Conservation (phyloP, 768 basidiomycete species). For the Calocera viscosa region DNA sequence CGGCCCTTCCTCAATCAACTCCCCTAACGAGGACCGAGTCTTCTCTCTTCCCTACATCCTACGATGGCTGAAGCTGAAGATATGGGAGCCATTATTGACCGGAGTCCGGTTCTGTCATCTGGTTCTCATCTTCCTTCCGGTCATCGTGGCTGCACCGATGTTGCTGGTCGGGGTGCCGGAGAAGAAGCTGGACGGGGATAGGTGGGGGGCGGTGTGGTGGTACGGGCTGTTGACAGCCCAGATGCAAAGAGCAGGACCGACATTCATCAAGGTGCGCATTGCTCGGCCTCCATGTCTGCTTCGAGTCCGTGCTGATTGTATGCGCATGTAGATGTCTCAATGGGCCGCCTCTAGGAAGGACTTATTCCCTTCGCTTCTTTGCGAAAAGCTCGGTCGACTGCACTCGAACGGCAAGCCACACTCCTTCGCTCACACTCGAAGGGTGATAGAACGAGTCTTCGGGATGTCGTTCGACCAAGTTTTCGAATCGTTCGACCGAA, state of each 20-base stretch:
- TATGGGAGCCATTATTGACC: conserved; percentile 81
- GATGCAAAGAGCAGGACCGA: conserved; percentile 93
- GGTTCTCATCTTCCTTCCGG: conserved; percentile 72
- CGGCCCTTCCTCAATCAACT: conserved; percentile 31
- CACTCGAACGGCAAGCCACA: conserved; percentile 85
- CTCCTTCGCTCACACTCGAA: conserved; percentile 61
- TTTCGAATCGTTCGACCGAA: conserved; percentile 77
- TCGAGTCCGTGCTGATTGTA: background rate
- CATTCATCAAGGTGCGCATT: conserved; percentile 75
- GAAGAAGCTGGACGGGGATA: conserved; percentile 50
- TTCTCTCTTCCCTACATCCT: conserved; percentile 36
- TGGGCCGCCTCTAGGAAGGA: conserved; percentile 96
- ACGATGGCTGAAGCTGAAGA: conserved; percentile 39
- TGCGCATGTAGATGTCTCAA: conserved; percentile 62
- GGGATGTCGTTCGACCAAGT: conserved; percentile 71
- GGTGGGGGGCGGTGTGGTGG: conserved; percentile 97
- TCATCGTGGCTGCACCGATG: conserved; percentile 74
- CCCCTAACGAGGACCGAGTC: conserved; percentile 51
- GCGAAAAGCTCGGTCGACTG: conserved; percentile 67
- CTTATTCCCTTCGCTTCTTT: conserved; percentile 77
- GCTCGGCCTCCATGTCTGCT: background rate
- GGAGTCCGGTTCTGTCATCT: conserved; percentile 72
- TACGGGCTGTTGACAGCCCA: conserved; percentile 73
- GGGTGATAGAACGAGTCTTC: conserved; percentile 73
- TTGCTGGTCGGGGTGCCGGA: conserved; percentile 49